Percentiles rank a stretch among this genome's conserved stretches.
Evolutionary conservation across 345 rosid genomes (phyloP).

Genomic region (Trapa incisa): DNA sequence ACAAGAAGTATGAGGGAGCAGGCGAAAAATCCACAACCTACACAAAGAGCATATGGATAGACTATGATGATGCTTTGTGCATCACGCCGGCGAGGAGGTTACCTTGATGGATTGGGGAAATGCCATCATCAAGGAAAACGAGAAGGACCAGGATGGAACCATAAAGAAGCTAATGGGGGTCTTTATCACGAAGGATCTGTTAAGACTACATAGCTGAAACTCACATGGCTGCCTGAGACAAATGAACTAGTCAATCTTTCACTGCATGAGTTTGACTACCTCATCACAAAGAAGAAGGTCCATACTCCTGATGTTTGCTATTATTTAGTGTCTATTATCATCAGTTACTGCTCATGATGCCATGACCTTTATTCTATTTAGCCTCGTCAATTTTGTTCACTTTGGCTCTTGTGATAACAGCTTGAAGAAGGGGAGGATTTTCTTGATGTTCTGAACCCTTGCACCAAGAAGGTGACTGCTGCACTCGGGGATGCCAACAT

Average conservation of each 20-base stretch:
- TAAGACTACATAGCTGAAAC: conserved; percentile 80
- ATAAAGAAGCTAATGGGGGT: conserved; percentile 46
- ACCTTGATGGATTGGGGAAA: conserved; percentile 97
- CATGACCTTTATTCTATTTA: background rate
- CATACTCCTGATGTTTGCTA: background rate
- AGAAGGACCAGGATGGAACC: conserved; percentile 46
- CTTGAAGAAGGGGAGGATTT: conserved; percentile 83
- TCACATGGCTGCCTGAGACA: conserved; percentile 71
- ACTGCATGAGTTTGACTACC: conserved; percentile 47
- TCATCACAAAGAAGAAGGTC: conserved; percentile 73
- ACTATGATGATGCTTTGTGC: conserved; percentile 55
- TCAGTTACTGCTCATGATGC: background rate
- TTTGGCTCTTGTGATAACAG: conserved; percentile 24
- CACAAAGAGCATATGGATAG: conserved; percentile 71
- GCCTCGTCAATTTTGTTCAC: background rate
- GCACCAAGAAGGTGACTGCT: conserved; percentile 53
- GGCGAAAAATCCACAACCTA: conserved; percentile 82
- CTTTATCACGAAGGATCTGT: conserved; percentile 75
- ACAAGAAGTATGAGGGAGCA: conserved; percentile 85
- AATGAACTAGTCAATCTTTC: conserved; percentile 47
- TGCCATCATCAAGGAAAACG: conserved; percentile 59
- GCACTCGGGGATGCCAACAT: conserved; percentile 87
- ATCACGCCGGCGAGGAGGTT: conserved; percentile 69
- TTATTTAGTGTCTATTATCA: background rate
- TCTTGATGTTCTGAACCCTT: conserved; percentile 45